Percentiles rank a stretch among this genome's conserved stretches.
phyloP scores from a whole-genome alignment of 305 asterid species.

The Plantago coronopus region DNA sequence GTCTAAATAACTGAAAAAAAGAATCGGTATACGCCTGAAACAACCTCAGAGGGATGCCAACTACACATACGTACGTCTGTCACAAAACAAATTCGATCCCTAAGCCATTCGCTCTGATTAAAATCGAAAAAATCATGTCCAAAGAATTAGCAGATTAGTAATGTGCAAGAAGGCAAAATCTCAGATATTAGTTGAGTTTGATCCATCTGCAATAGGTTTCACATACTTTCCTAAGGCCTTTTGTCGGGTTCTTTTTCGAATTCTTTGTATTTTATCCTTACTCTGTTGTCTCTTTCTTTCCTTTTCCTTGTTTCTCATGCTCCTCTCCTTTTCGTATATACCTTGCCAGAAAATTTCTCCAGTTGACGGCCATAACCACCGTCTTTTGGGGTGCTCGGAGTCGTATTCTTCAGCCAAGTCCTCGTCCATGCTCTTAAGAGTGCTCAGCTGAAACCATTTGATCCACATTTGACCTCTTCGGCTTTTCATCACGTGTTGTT shows the following conservation, averaged over 20 bases:
- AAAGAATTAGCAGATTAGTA: conserved; percentile 18
- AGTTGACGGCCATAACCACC: conserved; percentile 85
- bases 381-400: conserved; percentile 47
- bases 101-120: conserved; percentile 19
- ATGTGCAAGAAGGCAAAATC: not conserved
- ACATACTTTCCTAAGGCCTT: conserved; percentile 74
- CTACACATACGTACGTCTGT: conserved; percentile 22
- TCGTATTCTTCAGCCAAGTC: conserved; percentile 84
- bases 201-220: conserved; percentile 58
- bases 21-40: conserved; percentile 15
- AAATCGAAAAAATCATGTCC: conserved; percentile 29
- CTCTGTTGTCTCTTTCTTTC: conserved; percentile 64
- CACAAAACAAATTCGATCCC: conserved; percentile 22
- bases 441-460: conserved; percentile 70
- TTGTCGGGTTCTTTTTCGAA: conserved; percentile 64
- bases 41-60: conserved; percentile 30
- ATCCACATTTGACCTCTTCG: conserved; percentile 88
- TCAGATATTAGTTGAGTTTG: conserved; percentile 33
- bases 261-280: conserved; percentile 73
- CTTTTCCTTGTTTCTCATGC: conserved; percentile 48
- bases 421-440: conserved; percentile 89
- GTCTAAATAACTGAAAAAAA: conserved; percentile 3
- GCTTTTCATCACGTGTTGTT: conserved; percentile 55
- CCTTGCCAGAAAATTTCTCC: conserved; percentile 96
- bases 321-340: conserved; percentile 60